These are phyloP conservation scores for Globisporangium splendens DNA, from an alignment of 352 stramenopile species.

Conservation along the genomic window DNA sequence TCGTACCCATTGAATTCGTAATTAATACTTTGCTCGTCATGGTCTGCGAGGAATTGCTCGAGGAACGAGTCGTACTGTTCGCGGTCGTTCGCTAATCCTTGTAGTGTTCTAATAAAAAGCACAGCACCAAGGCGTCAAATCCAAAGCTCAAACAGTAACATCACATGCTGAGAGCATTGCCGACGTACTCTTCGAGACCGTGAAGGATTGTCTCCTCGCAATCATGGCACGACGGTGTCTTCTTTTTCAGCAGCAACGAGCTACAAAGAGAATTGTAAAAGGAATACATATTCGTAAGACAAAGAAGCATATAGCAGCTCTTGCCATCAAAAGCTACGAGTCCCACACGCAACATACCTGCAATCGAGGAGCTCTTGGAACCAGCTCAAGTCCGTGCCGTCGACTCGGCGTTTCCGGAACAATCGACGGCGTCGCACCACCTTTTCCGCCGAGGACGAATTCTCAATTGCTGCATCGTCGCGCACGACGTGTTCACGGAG, in stretches of 20 bases:
- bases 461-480: background rate
- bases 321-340: background rate
- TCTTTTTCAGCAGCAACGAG: constrained; percentile 65
- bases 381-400: constrained; percentile 74
- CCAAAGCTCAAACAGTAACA: no score
- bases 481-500: constrained; percentile 1
- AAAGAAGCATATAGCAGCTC: no score
- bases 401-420: constrained; percentile 62
- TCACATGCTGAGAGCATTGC: background rate
- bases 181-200: constrained; percentile 52
- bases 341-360: constrained; percentile 30
- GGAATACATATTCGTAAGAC: background rate
- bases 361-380: constrained; percentile 81
- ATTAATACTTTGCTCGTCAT: constrained; percentile 31
- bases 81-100: constrained; percentile 37
- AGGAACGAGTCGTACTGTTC: constrained; percentile 60
- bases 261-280: constrained; percentile 16
- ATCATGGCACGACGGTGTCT: constrained; percentile 69
- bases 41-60: constrained; percentile 36
- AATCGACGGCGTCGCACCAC: constrained; percentile 50
- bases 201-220: constrained; percentile 53
- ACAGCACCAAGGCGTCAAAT: constrained; percentile 6
- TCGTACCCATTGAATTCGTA: constrained; percentile 27
- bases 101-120: constrained; percentile 27
- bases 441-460: constrained; percentile 15